Conservation (phyloP, 2,329 filamentous ascomycete species). For the Penicillium sp. region DNA sequence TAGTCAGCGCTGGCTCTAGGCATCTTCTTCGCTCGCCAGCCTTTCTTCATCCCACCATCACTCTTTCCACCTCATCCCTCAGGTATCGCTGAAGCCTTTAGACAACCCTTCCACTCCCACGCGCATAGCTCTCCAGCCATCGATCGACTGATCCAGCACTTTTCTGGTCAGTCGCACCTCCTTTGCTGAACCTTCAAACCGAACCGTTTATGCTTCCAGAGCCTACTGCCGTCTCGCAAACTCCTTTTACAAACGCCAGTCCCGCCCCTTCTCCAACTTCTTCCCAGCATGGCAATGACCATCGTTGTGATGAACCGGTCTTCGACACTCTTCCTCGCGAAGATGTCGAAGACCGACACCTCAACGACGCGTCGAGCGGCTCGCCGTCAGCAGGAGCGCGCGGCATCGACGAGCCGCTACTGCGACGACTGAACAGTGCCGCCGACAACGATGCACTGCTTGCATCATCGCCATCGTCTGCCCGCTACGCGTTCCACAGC, state of each 20-base stretch:
- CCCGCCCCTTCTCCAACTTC: constrained; percentile 29
- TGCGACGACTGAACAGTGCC: constrained; percentile 30
- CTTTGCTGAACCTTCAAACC: constrained; percentile 26
- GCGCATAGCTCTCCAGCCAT: constrained; percentile 10
- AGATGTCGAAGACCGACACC: constrained; percentile 33
- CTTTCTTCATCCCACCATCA: neutral
- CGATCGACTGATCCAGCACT: constrained; percentile 50
- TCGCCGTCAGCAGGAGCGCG: constrained; percentile 22
- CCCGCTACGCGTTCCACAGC: constrained; percentile 44
- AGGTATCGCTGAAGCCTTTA: neutral
- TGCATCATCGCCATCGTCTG: constrained; percentile 37
- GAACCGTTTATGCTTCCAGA: constrained; percentile 62
- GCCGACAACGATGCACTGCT: constrained; percentile 17
- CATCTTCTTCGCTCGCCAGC: neutral
- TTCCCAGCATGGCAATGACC: constrained; percentile 59
- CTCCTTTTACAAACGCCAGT: constrained; percentile 39
- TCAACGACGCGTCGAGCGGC: constrained; percentile 17
- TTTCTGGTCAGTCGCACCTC: constrained; percentile 53
- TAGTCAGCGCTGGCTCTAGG: constrained; percentile 11
- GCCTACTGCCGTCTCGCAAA: constrained; percentile 49
- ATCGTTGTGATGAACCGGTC: constrained; percentile 40
- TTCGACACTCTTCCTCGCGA: constrained; percentile 41
- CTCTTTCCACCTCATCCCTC: neutral
- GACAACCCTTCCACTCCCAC: neutral
- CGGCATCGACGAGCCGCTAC: constrained; percentile 19